These are phyloP conservation scores for Suillus lakei DNA, from an alignment of 768 basidiomycete genomes.

Conservation along the genomic window DNA sequence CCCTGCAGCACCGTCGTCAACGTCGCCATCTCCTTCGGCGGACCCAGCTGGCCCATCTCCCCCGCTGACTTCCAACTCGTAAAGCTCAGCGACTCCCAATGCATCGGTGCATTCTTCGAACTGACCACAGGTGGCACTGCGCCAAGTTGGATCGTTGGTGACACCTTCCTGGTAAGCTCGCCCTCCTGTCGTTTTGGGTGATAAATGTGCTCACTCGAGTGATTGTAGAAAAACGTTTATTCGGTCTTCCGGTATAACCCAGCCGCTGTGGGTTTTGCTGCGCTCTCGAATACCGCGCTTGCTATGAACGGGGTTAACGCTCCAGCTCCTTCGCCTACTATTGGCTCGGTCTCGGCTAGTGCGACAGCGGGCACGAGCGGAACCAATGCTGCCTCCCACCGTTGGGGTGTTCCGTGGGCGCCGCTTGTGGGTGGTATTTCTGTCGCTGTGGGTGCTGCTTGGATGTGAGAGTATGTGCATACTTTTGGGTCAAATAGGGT, in stretches of 20 bases:
- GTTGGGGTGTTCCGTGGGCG: not conserved
- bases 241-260: constrained; percentile 85
- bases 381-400: constrained; percentile 8
- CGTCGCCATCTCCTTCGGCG: constrained; percentile 75
- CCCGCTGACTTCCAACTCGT: constrained; percentile 80
- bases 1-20: constrained; percentile 75
- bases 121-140: constrained; percentile 54
- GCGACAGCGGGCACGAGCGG: constrained; percentile 44
- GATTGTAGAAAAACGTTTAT: constrained; percentile 86
- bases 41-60: constrained; percentile 75
- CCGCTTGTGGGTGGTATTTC: constrained; percentile 15
- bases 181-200: constrained; percentile 8
- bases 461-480: constrained; percentile 22
- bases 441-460: constrained; percentile 10
- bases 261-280: constrained; percentile 83
- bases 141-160: constrained; percentile 87
- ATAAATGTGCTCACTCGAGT: not conserved
- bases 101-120: constrained; percentile 88
- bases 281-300: constrained; percentile 59
- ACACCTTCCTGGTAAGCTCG: constrained; percentile 69
- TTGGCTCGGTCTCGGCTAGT: constrained; percentile 54
- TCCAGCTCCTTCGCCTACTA: constrained; percentile 57
- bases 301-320: constrained; percentile 49
- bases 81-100: constrained; percentile 54
- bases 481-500: constrained; percentile 8